These are phyloP conservation scores for Saprolegnia parasitica DNA, from an alignment of 352 stramenopile genomes.

Conservation along the genomic window DNA sequence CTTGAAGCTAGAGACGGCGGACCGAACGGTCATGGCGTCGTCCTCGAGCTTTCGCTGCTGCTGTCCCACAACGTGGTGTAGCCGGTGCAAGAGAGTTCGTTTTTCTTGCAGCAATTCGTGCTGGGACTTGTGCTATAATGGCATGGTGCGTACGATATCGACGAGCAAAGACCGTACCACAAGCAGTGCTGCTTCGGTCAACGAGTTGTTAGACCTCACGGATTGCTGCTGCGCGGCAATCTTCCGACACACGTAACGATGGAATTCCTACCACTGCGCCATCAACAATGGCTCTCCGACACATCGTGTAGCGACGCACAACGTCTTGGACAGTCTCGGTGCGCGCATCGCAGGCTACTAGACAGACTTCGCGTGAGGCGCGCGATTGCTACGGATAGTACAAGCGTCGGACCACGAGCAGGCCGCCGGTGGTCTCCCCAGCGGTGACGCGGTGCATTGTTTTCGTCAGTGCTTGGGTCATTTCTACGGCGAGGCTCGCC, in stretches of 20 bases:
- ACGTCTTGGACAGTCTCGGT: background rate
- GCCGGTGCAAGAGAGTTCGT: conserved; percentile 44
- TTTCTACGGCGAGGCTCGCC: too few species aligned
- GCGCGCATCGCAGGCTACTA: background rate
- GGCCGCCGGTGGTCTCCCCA: too few species aligned
- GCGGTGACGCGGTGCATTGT: too few species aligned
- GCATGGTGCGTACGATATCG: background rate
- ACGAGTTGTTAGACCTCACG: too few species aligned
- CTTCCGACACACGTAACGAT: conserved; percentile 14
- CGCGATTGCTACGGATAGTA: too few species aligned
- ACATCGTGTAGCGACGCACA: background rate
- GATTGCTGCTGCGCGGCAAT: background rate
- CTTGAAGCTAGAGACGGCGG: conserved; percentile 68
- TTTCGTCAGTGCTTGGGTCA: too few species aligned
- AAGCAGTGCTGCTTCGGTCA: background rate
- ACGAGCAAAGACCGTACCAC: background rate
- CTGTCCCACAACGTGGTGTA: conserved; percentile 54
- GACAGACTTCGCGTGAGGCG: too few species aligned
- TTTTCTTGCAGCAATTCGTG: conserved; percentile 53
- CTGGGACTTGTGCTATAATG: conserved; percentile 33
- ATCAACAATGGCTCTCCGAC: too few species aligned
- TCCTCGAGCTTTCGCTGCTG: conserved; percentile 44
- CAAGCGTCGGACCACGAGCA: too few species aligned
- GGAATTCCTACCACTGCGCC: background rate
- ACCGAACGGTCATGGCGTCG: conserved; percentile 61